Evolutionary conservation across 352 stramenopile genomes (phyloP).

Genomic region (Phytophthora europaea): DNA sequence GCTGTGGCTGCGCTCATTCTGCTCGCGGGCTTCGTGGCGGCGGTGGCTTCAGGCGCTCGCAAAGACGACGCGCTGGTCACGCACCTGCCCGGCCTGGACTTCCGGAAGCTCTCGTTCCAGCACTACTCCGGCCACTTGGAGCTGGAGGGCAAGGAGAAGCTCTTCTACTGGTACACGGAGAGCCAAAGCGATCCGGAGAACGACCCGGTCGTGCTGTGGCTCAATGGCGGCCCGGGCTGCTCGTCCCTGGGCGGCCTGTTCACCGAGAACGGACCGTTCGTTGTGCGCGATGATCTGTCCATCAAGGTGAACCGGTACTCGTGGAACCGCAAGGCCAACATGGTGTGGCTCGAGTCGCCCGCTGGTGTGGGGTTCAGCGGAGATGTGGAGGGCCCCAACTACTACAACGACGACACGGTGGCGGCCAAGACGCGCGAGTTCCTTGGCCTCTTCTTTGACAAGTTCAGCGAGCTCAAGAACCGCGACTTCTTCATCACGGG

Average conservation of each 20-base stretch:
- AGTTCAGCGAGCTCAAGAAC: conserved; percentile 76
- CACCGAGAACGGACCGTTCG: conserved; percentile 83
- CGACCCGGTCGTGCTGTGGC: conserved; percentile 85
- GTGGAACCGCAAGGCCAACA: conserved; percentile 84
- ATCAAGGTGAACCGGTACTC: conserved; percentile 78
- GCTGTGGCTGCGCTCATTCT: conserved; percentile 38
- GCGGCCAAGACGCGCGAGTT: conserved; percentile 86
- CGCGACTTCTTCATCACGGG: conserved; percentile 88
- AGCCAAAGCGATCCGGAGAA: conserved; percentile 60
- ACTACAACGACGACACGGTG: conserved; percentile 88
- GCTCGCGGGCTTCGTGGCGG: conserved; percentile 32
- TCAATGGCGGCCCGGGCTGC: conserved; percentile 84
- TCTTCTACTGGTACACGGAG: conserved; percentile 90
- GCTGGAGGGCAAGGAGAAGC: conserved; percentile 62
- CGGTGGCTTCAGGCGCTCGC: conserved; percentile 8
- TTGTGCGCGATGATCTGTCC: conserved; percentile 61
- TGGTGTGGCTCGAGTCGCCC: conserved; percentile 84
- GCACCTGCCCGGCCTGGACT: conserved; percentile 55
- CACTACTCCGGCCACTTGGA: conserved; percentile 76
- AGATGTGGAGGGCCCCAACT: conserved; percentile 60
- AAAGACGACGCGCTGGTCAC: conserved; percentile 67
- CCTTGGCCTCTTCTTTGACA: conserved; percentile 70
- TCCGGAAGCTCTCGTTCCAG: conserved; percentile 60
- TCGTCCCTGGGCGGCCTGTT: conserved; percentile 74
- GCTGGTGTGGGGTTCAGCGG: conserved; percentile 81